Percentiles rank a stretch among this genome's conserved stretches.
These are phyloP conservation scores for Plasmopara muralis DNA, from an alignment of 352 stramenopile genomes.

Conservation along the genomic window DNA sequence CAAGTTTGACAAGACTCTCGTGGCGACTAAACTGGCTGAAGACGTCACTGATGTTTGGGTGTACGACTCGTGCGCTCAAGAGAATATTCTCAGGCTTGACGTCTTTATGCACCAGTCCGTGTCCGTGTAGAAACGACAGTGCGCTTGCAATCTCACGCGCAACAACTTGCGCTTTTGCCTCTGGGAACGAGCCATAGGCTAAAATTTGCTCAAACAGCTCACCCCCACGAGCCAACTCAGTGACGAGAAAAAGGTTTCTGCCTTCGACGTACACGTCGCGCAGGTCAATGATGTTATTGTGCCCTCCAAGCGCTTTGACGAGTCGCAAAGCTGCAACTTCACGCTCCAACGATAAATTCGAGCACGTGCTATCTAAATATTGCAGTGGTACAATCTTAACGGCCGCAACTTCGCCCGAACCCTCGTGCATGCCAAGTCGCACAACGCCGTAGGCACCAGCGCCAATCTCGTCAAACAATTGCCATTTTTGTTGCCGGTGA, in stretches of 20 bases:
- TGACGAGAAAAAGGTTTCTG: slow-evolving; percentile 79
- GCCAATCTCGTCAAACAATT: slow-evolving; percentile 69
- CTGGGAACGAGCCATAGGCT: slow-evolving; percentile 45
- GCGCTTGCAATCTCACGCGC: slow-evolving; percentile 55
- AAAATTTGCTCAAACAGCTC: slow-evolving; percentile 90
- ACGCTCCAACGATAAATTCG: slow-evolving; percentile 51
- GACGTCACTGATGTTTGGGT: slow-evolving; percentile 11
- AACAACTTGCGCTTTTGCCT: slow-evolving; percentile 41
- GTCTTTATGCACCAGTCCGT: slow-evolving; percentile 76
- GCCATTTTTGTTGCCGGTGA: slow-evolving; percentile 29
- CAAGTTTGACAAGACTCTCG: slow-evolving; percentile 51
- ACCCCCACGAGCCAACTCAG: slow-evolving; percentile 78
- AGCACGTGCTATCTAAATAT: slow-evolving; percentile 23
- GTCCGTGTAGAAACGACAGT: slow-evolving; percentile 57
- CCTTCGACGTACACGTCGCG: slow-evolving; percentile 77
- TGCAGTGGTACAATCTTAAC: slow-evolving; percentile 60
- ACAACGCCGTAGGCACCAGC: slow-evolving; percentile 66
- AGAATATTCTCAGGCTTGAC: slow-evolving; percentile 83
- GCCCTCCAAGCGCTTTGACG: slow-evolving; percentile 67
- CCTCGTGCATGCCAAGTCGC: slow-evolving; percentile 54
- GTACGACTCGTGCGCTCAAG: slow-evolving; percentile 29
- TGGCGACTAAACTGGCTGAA: slow-evolving; percentile 12
- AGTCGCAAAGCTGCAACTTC: slow-evolving; percentile 66
- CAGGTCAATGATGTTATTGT: slow-evolving; percentile 83
- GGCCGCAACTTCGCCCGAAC: slow-evolving; percentile 61